Percentiles rank a stretch among this genome's conserved stretches.
Conservation (phyloP, 2,329 filamentous ascomycete species). For the Parafenestella ontariensis region DNA sequence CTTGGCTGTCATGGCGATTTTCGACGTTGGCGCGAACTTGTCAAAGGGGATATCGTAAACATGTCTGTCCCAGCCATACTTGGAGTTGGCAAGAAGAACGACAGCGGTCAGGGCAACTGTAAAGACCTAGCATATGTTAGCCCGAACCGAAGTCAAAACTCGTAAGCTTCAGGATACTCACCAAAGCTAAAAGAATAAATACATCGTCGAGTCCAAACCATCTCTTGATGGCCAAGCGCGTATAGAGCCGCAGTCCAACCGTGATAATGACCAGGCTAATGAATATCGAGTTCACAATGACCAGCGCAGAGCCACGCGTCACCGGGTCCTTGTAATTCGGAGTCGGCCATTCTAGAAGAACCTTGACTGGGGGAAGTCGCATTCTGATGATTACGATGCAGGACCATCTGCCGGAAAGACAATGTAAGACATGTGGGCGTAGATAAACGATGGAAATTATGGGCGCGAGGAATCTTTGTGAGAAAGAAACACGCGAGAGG, state of each 20-base stretch:
- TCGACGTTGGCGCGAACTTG: conserved; percentile 29
- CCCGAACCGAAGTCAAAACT: background rate
- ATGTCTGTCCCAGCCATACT: conserved; percentile 53
- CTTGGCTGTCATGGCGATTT: conserved; percentile 54
- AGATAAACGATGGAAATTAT: too few species aligned
- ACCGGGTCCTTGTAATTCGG: conserved; percentile 51
- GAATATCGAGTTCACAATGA: conserved; percentile 51
- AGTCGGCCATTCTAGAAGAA: conserved; percentile 47
- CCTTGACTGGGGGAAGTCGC: conserved; percentile 37
- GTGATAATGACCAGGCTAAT: conserved; percentile 46
- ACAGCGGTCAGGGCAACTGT: conserved; percentile 48
- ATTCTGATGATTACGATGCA: conserved; percentile 26
- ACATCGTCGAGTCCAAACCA: conserved; percentile 54
- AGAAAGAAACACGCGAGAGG: background rate
- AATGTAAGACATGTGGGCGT: conserved; percentile 10
- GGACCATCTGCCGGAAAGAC: conserved; percentile 3
- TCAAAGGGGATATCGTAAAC: conserved; percentile 50
- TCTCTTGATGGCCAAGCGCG: conserved; percentile 49
- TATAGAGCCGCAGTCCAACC: conserved; percentile 50
- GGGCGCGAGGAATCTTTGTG: too few species aligned
- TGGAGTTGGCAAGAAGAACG: conserved; percentile 52
- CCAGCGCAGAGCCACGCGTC: conserved; percentile 49
- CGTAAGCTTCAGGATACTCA: conserved; percentile 21
- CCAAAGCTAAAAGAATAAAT: conserved; percentile 51
- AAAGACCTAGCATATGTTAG: conserved; percentile 38